Evolutionary conservation across 192 early-diverging fungal species (phyloP), one percentile per base, ranked within the genome.

Genomic region (Lobosporangium transversale): DNA sequence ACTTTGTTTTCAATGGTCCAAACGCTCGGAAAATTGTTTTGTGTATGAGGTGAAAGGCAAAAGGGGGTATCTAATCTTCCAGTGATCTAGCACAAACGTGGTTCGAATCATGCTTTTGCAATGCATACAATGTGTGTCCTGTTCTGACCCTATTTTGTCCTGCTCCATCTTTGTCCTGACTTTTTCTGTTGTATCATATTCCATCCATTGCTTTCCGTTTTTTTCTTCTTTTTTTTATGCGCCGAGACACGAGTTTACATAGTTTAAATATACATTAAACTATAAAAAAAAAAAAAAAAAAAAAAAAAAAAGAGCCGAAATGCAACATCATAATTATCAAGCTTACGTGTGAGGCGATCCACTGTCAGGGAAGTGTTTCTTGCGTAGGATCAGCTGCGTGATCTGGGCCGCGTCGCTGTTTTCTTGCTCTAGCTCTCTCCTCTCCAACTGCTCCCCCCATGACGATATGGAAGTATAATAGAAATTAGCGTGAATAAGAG

Each of bases 331-430:
- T 14, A 40, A 40, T 14, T 10, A 40, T 10, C 37, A 40, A 24
- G 70, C 67, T 53, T 80, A 83, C 85, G 79, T 85, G 0, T 32
- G 29, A 2, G 70, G 65, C 18, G 70, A 71, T n/a, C 80, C 84
- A 33, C 54, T 56, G 7, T 62, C 58, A 3, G 85, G 87, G 59
- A 92, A 92, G 12, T 67, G 75, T 53, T 92, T 92, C 62, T 87
- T 89, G 10, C 49, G 50, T 1, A 89, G 73, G 20, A 92, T 84
- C 18, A 78, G 60, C 17, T 73, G 62, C 9, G 84, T 67, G 23
- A 87, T 57, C 49, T 80, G 68, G n/a, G 85, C 79, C 8, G 88
- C 49, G 32, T 82, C 69, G 20, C 70, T 74, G 17, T 71, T 67
- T 9, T 44, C 26, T 21, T 68, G 56, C 36, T 86, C 82, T 10